Evolutionary conservation across 2,329 filamentous ascomycete genomes (phyloP).

Genomic region (Talaromyces sp.): DNA sequence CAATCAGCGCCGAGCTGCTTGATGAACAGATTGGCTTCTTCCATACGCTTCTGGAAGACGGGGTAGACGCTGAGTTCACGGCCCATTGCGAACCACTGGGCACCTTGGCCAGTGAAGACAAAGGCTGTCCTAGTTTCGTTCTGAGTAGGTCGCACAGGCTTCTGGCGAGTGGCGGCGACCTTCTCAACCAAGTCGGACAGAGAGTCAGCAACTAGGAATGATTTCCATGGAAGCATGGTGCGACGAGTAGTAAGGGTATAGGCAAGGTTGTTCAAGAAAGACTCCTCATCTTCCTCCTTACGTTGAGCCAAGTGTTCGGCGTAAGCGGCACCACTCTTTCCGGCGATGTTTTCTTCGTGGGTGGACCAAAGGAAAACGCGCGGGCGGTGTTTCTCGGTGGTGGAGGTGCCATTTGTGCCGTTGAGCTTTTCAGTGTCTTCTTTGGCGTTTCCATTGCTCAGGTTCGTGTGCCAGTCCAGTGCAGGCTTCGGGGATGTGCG

Average conservation of each 20-base stretch:
- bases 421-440: neutral
- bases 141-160: neutral
- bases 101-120: slow-evolving; percentile 35
- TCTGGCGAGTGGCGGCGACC: neutral
- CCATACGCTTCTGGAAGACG: neutral
- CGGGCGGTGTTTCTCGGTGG: neutral
- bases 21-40: slow-evolving; percentile 18
- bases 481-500: neutral
- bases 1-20: slow-evolving; percentile 18
- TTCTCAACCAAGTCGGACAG: neutral
- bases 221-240: neutral
- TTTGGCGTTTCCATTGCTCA: neutral
- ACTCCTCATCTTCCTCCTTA: neutral
- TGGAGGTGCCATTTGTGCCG: too few relatives aligned
- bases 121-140: slow-evolving; percentile 1
- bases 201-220: neutral
- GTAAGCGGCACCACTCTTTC: neutral
- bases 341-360: neutral
- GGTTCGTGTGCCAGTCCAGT: neutral
- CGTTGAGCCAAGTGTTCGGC: neutral
- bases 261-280: neutral
- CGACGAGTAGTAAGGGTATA: neutral
- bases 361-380: neutral
- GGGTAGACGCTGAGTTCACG: slow-evolving; percentile 14
- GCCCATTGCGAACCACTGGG: slow-evolving; percentile 31